These are phyloP conservation scores for Fagopyrum esculentum DNA, from an alignment of 148 eudicot genomes.

Conservation along the genomic window DNA sequence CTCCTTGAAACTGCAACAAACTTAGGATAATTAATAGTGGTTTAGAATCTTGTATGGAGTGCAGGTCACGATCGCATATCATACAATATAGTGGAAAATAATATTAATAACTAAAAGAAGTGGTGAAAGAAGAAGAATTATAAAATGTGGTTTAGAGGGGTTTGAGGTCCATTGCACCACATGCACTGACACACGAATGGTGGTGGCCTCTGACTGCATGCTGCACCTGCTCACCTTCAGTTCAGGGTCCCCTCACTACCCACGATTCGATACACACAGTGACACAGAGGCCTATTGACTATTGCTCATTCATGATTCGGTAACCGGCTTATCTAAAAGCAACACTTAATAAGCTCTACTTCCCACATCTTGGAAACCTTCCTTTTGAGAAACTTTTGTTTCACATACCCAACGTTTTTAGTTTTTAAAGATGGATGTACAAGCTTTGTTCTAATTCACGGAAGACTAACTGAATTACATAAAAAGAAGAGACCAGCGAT, in stretches of 20 bases:
- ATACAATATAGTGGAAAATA: neutral
- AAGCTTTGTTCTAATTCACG: no score
- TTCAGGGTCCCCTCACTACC: neutral
- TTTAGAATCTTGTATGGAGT: constrained; percentile 7
- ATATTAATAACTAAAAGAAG: neutral
- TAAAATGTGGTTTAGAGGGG: constrained; percentile 24
- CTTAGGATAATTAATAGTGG: neutral
- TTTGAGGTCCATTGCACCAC: constrained; percentile 29
- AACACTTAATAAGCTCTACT: neutral
- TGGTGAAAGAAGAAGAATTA: constrained; percentile 1
- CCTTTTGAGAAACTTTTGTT: neutral
- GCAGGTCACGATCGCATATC: constrained; percentile 2
- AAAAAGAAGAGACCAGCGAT: constrained; percentile 6
- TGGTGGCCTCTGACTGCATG: constrained; percentile 38
- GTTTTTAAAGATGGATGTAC: no score
- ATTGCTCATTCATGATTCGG: no score
- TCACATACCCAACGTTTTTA: neutral
- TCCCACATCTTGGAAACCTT: neutral
- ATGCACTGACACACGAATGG: constrained; percentile 19
- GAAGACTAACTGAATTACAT: neutral
- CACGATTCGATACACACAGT: no score
- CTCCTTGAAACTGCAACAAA: neutral
- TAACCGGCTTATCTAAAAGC: no score
- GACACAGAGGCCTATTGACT: no score
- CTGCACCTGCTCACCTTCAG: constrained; percentile 15